Evolutionary conservation across 1,284 basidiomycete genomes (phyloP).

Genomic region (Pseudozyma flocculosa): DNA sequence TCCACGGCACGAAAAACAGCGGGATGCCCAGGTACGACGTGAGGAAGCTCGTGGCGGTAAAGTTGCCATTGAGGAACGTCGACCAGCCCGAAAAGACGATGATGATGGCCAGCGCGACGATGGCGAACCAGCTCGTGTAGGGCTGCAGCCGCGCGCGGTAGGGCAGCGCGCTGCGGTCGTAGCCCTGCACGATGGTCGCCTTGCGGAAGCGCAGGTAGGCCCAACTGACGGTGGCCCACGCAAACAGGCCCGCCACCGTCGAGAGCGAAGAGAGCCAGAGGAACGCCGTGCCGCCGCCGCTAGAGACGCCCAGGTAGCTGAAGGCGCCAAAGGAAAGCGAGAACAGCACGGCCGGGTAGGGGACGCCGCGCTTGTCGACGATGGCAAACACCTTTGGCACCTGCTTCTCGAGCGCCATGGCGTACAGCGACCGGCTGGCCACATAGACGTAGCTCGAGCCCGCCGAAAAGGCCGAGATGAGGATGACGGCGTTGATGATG

Average conservation of each 20-base stretch:
- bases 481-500: slow-evolving; percentile 73
- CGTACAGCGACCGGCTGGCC: slow-evolving; percentile 72
- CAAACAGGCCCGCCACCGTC: slow-evolving; percentile 70
- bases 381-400: slow-evolving; percentile 72
- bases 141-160: slow-evolving; percentile 62
- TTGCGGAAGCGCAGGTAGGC: slow-evolving; percentile 74
- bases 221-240: slow-evolving; percentile 78
- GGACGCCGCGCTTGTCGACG: slow-evolving; percentile 72
- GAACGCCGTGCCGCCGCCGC: slow-evolving; percentile 65
- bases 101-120: slow-evolving; percentile 33
- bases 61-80: slow-evolving; percentile 49
- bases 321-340: slow-evolving; percentile 69
- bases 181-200: slow-evolving; percentile 66
- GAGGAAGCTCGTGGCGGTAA: slow-evolving; percentile 67
- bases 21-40: slow-evolving; percentile 75
- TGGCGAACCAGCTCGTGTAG: slow-evolving; percentile 41
- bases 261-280: slow-evolving; percentile 65
- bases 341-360: slow-evolving; percentile 70
- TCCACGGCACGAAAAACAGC: slow-evolving; percentile 75
- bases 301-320: slow-evolving; percentile 65
- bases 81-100: slow-evolving; percentile 59
- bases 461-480: slow-evolving; percentile 81
- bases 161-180: slow-evolving; percentile 62
- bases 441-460: slow-evolving; percentile 80
- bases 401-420: slow-evolving; percentile 72